These are phyloP conservation scores for Flaveria trinervia DNA, from an alignment of 129 eudicot species.

Conservation along the genomic window DNA sequence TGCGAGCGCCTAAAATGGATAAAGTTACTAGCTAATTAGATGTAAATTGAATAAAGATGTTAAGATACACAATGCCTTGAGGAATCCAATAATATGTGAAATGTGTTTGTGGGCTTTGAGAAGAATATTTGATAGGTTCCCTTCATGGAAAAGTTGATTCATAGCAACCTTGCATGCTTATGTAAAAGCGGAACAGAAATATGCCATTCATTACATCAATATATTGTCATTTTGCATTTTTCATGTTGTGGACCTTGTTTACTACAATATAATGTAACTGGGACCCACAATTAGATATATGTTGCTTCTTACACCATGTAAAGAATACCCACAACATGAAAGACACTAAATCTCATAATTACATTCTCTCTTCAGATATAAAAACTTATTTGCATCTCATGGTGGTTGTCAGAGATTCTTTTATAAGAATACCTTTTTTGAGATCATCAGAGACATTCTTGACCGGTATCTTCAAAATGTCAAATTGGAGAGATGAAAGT, in stretches of 20 bases:
- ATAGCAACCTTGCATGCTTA: not conserved
- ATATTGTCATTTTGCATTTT: not conserved
- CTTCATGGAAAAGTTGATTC: not conserved
- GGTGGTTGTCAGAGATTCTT: not conserved
- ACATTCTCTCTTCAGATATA: not conserved
- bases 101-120: not conserved
- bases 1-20: constrained; percentile 55
- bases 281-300: not conserved
- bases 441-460: constrained; percentile 45
- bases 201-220: constrained; percentile 10
- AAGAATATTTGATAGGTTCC: constrained; percentile 2
- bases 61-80: constrained; percentile 17
- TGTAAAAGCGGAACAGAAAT: not conserved
- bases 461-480: constrained; percentile 73
- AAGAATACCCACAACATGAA: not conserved
- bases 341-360: not conserved
- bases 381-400: not conserved
- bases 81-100: not conserved
- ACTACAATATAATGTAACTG: constrained; percentile 13
- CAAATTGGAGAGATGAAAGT: constrained; percentile 59
- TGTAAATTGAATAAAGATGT: constrained; percentile 15
- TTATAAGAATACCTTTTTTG: constrained; percentile 51
- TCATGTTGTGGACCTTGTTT: constrained; percentile 18
- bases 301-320: constrained; percentile 5
- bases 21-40: constrained; percentile 24